These are phyloP conservation scores for Hypoxylon sp. DNA, from an alignment of 2,329 filamentous ascomycete species.

Conservation along the genomic window DNA sequence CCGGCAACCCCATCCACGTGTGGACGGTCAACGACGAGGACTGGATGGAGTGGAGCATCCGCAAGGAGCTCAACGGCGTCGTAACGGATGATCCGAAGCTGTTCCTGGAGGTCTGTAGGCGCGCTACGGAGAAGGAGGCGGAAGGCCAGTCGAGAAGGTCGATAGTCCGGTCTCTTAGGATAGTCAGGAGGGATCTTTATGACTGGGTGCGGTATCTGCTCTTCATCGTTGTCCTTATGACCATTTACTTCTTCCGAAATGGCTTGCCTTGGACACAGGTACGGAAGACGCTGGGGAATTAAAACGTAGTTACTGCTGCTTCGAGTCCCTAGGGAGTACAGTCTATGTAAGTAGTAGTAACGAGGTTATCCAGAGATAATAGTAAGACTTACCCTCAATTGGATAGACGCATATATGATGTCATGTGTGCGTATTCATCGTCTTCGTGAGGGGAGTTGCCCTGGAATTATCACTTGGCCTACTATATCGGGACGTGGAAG, in stretches of 20 bases:
- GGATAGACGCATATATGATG: neutral
- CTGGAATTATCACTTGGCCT: neutral
- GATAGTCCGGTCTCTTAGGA: neutral
- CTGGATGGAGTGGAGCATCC: slow-evolving; percentile 86
- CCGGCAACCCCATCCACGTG: slow-evolving; percentile 74
- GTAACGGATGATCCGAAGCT: slow-evolving; percentile 86
- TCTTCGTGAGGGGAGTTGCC: neutral
- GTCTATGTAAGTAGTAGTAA: neutral
- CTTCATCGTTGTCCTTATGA: slow-evolving; percentile 30
- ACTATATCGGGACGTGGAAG: neutral
- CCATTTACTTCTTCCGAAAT: slow-evolving; percentile 33
- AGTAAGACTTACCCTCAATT: neutral
- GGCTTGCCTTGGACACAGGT: slow-evolving; percentile 43
- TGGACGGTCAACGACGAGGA: slow-evolving; percentile 90
- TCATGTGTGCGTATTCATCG: neutral
- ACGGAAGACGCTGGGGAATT: slow-evolving; percentile 40
- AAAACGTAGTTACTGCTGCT: slow-evolving; percentile 1
- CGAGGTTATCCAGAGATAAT: neutral
- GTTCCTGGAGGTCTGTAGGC: slow-evolving; percentile 73
- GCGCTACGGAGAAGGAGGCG: slow-evolving; percentile 34
- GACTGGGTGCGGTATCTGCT: slow-evolving; percentile 37
- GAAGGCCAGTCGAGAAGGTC: neutral
- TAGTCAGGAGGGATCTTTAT: neutral
- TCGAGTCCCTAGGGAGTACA: neutral
- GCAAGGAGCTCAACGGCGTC: slow-evolving; percentile 79